A percentile compares a stretch with the other conserved stretches of the same genome.
Conservation (phyloP, 2,329 filamentous ascomycete genomes). For the Fusarium devonianum region DNA sequence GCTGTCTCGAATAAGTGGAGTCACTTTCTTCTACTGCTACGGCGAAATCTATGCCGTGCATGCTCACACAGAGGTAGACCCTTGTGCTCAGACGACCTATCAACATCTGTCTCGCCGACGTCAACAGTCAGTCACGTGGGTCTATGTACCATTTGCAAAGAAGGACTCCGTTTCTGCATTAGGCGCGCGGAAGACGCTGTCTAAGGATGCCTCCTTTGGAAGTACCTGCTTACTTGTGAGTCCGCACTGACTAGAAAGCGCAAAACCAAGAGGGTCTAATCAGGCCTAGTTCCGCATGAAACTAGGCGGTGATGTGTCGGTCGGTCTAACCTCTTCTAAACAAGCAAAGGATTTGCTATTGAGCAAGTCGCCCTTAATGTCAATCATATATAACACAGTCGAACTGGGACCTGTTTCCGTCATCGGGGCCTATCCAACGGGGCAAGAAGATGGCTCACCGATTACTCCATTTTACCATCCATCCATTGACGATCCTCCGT, state of each 20-base stretch:
- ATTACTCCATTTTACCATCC: constrained; percentile 9
- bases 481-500: constrained; percentile 2
- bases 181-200: not conserved
- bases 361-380: constrained; percentile 1
- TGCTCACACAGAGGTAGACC: constrained; percentile 16
- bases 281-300: constrained; percentile 22
- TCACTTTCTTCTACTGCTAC: constrained; percentile 19
- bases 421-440: constrained; percentile 13
- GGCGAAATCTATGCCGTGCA: constrained; percentile 17
- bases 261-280: not conserved
- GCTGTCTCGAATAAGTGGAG: constrained; percentile 1
- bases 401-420: constrained; percentile 8
- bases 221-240: constrained; percentile 17
- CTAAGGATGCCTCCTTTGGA: not conserved
- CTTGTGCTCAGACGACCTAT: constrained; percentile 13
- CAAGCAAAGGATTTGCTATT: constrained; percentile 7
- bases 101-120: constrained; percentile 10
- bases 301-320: constrained; percentile 16
- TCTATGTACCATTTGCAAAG: constrained; percentile 24
- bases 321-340: constrained; percentile 3
- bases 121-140: constrained; percentile 16
- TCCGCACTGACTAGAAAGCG: not conserved
- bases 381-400: constrained; percentile 12
- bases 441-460: not conserved
- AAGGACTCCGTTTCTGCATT: constrained; percentile 17